phyloP scores from a whole-genome alignment of 257 asterid genomes.

The Oldenlandia corymbosa region DNA sequence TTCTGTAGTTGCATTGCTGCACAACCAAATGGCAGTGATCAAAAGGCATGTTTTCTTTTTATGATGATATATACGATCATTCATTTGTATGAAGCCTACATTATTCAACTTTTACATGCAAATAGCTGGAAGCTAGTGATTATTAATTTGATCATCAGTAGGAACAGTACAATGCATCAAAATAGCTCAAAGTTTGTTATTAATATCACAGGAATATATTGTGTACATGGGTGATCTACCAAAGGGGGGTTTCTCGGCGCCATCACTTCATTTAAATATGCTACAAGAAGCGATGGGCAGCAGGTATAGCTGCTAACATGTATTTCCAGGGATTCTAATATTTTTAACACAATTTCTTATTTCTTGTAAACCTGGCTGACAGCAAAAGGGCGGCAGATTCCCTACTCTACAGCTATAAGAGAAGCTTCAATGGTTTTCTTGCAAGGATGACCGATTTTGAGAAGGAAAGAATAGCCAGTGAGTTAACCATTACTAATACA shows the following conservation, averaged over 20 bases:
- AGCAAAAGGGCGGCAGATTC: slow-evolving; percentile 27
- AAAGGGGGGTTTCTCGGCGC: slow-evolving; percentile 28
- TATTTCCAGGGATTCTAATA: no score
- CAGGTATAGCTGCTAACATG: neutral
- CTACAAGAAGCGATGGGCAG: slow-evolving; percentile 43
- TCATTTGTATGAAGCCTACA: no score
- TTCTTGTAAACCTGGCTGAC: neutral
- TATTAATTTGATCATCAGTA: no score
- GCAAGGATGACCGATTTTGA: slow-evolving; percentile 50
- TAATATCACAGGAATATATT: slow-evolving; percentile 32
- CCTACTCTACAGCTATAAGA: slow-evolving; percentile 21
- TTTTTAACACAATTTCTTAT: neutral
- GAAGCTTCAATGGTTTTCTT: slow-evolving; percentile 64
- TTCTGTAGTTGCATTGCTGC: slow-evolving; percentile 20
- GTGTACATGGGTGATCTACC: slow-evolving; percentile 61
- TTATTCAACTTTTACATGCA: no score
- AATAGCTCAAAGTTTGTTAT: neutral
- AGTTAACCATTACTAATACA: neutral
- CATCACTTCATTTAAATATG: slow-evolving; percentile 40
- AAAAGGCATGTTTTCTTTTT: slow-evolving; percentile 43
- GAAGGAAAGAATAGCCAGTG: slow-evolving; percentile 39
- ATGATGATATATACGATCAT: no score
- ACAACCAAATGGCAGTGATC: slow-evolving; percentile 19
- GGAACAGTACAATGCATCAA: no score
- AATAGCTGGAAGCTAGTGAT: no score